phyloP scores from a whole-genome alignment of 441 rosid species.

The Mallotus japonicus region DNA sequence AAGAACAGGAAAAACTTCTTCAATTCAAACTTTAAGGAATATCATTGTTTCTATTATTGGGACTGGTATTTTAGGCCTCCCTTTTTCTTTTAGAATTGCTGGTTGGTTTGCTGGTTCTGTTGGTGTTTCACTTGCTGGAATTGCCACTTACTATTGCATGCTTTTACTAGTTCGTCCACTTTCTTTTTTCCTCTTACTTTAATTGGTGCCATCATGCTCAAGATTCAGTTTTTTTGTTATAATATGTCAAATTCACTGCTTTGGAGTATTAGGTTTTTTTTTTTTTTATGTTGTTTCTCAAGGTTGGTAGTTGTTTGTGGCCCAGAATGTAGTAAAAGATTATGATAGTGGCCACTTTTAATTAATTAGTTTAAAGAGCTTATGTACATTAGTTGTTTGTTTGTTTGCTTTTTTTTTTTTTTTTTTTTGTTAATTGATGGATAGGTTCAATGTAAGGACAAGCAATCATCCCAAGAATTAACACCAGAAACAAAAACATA shows the following conservation, averaged over 20 bases:
- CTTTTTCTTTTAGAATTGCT: constrained; percentile 74
- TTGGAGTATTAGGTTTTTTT: neutral
- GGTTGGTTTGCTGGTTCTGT: constrained; percentile 81
- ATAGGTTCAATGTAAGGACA: constrained; percentile 75
- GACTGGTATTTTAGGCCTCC: constrained; percentile 83
- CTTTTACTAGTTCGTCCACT: constrained; percentile 65
- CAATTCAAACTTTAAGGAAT: constrained; percentile 71
- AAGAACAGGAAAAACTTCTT: constrained; percentile 51
- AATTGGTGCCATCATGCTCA: neutral
- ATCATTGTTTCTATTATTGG: constrained; percentile 85
- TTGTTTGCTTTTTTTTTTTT: no score
- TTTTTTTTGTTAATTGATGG: neutral
- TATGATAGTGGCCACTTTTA: neutral
- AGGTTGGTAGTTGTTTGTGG: neutral
- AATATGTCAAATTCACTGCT: neutral
- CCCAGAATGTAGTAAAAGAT: neutral
- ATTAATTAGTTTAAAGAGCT: neutral
- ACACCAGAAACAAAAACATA: constrained; percentile 56
- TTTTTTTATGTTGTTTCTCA: neutral
- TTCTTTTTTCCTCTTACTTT: neutral
- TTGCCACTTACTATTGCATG: constrained; percentile 82
- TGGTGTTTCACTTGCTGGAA: constrained; percentile 56
- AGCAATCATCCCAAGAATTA: constrained; percentile 52
- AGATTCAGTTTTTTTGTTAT: neutral
- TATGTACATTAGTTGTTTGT: no score